Evolutionary conservation across 2,329 filamentous ascomycete genomes (phyloP), one percentile per base, ranked within the genome.

Genomic region (Alternaria triticimaculans): DNA sequence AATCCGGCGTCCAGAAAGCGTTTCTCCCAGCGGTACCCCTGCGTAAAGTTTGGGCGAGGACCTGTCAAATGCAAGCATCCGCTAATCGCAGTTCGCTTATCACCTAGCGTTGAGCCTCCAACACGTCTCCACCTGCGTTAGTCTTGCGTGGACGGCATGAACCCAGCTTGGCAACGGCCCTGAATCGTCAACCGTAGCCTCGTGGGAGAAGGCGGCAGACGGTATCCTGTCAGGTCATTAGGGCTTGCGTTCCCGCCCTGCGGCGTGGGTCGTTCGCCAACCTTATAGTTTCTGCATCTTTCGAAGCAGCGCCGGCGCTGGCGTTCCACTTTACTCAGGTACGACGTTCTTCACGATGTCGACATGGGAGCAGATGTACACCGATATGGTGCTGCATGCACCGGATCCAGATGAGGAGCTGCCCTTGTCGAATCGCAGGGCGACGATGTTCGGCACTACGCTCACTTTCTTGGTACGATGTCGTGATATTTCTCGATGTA

Each of bases 351-450:
- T 43, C 58, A 61, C 49, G 21, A 70, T 73, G 68, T 50, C 66
- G 37, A 64, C 53, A 25, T 72, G 63, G 58, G 68, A 74, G 21
- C 41, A 60, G 3, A 48, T 78, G 33, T 43, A 76, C 28, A 9
- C 60, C 18, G 51, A 67, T 45, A 66, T 72, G 62, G 25, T 78
- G 12, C 5, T 45, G 45, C 63, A 75, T 53, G 64, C 74, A 10
- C 76, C 76, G 8, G 66, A 74, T 64, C 65, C 59, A 10, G 56
- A 76, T 57, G 76, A 79, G 53, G 70, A 72, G 44, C 57, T 67
- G 7, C 76, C 76, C 6, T 18, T 74, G 4, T 64, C 72, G 11
- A 78, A 79, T 61, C 69, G 65, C 10, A 65, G 45, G 37, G 72
- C 21, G 18, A 78, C 74, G 3, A 71, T 79, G 14, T 74, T 60